A percentile compares a stretch with the other conserved stretches of the same genome.
Evolutionary conservation across 495 filamentous ascomycete genomes (phyloP).

Genomic region (Lophiostoma macrostomum): DNA sequence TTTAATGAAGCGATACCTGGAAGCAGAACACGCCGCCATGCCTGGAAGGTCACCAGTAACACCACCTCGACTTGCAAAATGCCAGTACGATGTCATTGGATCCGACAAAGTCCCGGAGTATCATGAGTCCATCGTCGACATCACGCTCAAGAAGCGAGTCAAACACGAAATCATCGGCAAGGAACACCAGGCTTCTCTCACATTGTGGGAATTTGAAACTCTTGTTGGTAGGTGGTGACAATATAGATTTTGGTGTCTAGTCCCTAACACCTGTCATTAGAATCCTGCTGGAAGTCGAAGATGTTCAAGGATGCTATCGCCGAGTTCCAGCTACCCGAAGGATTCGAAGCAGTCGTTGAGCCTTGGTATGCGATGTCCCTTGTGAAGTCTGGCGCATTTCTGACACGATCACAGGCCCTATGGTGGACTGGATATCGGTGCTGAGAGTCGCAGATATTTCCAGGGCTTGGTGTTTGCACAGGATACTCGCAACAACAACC

Average conservation of each 20-base stretch:
- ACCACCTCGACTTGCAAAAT: slow-evolving; percentile 59
- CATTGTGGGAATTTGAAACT: slow-evolving; percentile 61
- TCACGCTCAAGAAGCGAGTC: slow-evolving; percentile 48
- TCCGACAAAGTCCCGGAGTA: slow-evolving; percentile 56
- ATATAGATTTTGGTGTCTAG: background rate
- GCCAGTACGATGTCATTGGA: slow-evolving; percentile 65
- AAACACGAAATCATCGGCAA: slow-evolving; percentile 55
- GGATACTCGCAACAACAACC: slow-evolving; percentile 48
- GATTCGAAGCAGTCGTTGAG: slow-evolving; percentile 64
- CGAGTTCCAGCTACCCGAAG: slow-evolving; percentile 60
- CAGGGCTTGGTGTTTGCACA: slow-evolving; percentile 54
- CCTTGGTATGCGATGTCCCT: too few relatives aligned
- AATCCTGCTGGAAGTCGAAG: slow-evolving; percentile 55
- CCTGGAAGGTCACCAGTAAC: too few relatives aligned
- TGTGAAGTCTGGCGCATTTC: too few relatives aligned
- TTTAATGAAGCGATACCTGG: slow-evolving; percentile 48
- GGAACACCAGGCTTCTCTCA: slow-evolving; percentile 60
- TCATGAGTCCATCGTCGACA: slow-evolving; percentile 61
- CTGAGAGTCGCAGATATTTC: slow-evolving; percentile 55
- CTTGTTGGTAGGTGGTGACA: slow-evolving; percentile 47
- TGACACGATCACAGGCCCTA: slow-evolving; percentile 56
- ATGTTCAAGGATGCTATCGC: slow-evolving; percentile 60
- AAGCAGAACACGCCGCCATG: slow-evolving; percentile 50
- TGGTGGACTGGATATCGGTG: slow-evolving; percentile 56
- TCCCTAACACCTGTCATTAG: background rate